These are phyloP conservation scores for Microsporum canis DNA, from an alignment of 2,329 filamentous ascomycete species.

Conservation along the genomic window DNA sequence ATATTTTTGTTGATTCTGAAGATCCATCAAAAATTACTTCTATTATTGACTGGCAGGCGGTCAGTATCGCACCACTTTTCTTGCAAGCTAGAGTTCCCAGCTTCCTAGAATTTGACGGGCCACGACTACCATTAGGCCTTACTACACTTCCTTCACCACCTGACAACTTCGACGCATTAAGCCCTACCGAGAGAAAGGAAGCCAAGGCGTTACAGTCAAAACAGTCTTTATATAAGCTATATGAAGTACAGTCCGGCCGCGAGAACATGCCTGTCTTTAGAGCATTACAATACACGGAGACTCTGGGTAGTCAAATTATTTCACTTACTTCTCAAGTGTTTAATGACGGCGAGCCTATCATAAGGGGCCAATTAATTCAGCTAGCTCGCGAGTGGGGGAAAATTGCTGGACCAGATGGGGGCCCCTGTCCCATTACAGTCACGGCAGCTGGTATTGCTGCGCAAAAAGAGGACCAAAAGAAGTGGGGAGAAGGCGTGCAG, in stretches of 20 bases:
- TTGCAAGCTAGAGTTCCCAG: neutral
- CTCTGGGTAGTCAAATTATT: slow-evolving; percentile 2
- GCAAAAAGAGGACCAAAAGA: slow-evolving; percentile 5
- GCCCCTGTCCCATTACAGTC: neutral
- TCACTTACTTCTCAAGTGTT: slow-evolving; percentile 2
- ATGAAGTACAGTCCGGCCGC: slow-evolving; percentile 5
- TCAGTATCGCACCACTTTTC: neutral
- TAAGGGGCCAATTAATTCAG: slow-evolving; percentile 6
- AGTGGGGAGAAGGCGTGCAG: slow-evolving; percentile 7
- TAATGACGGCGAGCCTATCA: slow-evolving; percentile 7
- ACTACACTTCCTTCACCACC: neutral
- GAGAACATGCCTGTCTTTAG: slow-evolving; percentile 4
- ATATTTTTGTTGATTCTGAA: neutral
- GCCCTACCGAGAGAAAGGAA: neutral
- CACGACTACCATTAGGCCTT: neutral
- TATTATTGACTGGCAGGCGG: neutral
- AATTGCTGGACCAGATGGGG: neutral
- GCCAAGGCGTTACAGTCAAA: neutral
- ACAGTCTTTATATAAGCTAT: slow-evolving; percentile 6
- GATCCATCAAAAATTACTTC: neutral
- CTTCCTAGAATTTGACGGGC: neutral
- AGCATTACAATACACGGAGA: slow-evolving; percentile 3
- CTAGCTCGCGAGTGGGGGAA: slow-evolving; percentile 5
- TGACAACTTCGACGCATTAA: neutral
- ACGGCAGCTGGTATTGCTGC: slow-evolving; percentile 3